A percentile compares a stretch with the other conserved stretches of the same genome.
Evolutionary conservation across 306 rosid species (phyloP).

Genomic region (Pyrus betulifolia): DNA sequence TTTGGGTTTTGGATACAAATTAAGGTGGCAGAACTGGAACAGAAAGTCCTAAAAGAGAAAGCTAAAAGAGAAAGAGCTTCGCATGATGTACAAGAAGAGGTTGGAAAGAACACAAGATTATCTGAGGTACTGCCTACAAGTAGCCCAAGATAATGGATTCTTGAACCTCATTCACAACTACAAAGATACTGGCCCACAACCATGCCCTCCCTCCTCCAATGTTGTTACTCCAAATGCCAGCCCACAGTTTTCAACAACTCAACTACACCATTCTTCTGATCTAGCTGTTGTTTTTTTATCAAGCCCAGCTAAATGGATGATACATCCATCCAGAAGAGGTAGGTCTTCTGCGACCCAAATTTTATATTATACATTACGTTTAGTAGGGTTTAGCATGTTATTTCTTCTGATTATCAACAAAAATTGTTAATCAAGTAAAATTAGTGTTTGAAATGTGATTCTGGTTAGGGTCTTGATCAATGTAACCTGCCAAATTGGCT

Average conservation of each 20-base stretch:
- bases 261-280: conserved; percentile 19
- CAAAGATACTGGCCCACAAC: background rate
- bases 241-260: conserved; percentile 23
- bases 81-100: conserved; percentile 24
- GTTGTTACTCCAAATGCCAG: conserved; percentile 6
- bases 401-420: background rate
- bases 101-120: conserved; percentile 54
- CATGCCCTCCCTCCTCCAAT: background rate
- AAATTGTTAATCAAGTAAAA: background rate
- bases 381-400: background rate
- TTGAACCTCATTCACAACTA: conserved; percentile 30
- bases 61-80: too few relatives aligned
- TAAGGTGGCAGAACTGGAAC: conserved; percentile 54
- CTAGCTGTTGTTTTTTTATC: conserved; percentile 31
- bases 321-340: conserved; percentile 60
- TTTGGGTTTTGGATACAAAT: background rate
- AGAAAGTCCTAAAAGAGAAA: conserved; percentile 52
- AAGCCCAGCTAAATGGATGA: conserved; percentile 71
- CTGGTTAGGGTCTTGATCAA: background rate
- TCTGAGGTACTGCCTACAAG: conserved; percentile 56
- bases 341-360: background rate
- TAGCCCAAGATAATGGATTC: conserved; percentile 73
- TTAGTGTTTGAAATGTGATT: background rate
- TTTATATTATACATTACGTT: background rate
- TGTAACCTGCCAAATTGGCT: background rate